Evolutionary conservation across 2,329 filamentous ascomycete species (phyloP), one percentile per base, ranked within the genome.

Genomic region (Exserohilum rostratum): DNA sequence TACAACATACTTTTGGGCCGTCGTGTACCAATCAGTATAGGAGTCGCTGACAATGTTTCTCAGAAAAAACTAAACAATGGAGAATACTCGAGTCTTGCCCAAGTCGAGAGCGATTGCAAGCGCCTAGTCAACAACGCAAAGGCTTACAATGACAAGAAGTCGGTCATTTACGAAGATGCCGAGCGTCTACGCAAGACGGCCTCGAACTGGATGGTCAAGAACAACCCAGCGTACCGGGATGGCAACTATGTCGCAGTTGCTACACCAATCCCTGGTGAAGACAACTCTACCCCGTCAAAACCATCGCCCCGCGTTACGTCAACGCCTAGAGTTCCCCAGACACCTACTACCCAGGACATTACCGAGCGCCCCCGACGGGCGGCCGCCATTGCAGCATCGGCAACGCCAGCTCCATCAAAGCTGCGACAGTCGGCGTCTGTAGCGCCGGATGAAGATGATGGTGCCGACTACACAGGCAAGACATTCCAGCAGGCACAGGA

Each of bases 41-140:
- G 7, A 31, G 17, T 33, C 30, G 50, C 43, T 53, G 33, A 53
- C 20, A 5, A 20, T n/a, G 22, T 30, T 35, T 38, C 40, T 27
- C 58, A 82, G 79, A 73, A 81, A 40, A 93, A 91, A 75, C 81
- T 96, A 46, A 82, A 85, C 47, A 81, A 85, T 45, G 80, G 84
- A 65, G 83, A 87, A 61, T 96, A 96, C 70, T 72, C 82, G 12
- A 89, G 79, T 46, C 81, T 96, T 44, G 87, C 90, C 5, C 82
- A 88, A 45, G 79, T 96, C 11, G 92, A 96, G 75, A 88, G 89
- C 69, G 93, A 93, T 71, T 85, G 93, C 70, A 96, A 95, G 79
- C 87, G 91, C 60, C 90, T 96, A 83, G 89, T 96, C 50, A 83
- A 86, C 61, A 96, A 96, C 69, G 90, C 90, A 31, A 96, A 96